Evolutionary conservation across 2,329 filamentous ascomycete genomes (phyloP).

Genomic region (Ceratocystis cacaofunesta): DNA sequence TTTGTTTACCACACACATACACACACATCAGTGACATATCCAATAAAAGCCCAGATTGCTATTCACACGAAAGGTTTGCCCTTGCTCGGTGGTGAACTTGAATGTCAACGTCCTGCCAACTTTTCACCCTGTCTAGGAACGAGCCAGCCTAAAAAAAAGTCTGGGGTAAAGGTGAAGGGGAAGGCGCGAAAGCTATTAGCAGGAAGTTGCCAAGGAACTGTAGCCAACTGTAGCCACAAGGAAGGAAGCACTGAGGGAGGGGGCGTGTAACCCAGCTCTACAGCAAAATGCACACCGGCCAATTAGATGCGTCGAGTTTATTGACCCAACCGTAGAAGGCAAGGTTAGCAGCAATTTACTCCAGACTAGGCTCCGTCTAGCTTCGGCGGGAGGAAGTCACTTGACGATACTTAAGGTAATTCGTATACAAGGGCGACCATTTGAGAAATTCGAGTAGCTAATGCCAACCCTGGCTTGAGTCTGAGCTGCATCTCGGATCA

Average conservation of each 20-base stretch:
- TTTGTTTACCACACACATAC: background rate
- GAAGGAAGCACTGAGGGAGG: conserved; percentile 8
- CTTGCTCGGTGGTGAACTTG: background rate
- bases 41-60: background rate
- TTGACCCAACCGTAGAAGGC: background rate
- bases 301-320: background rate
- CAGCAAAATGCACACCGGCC: background rate
- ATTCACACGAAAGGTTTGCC: background rate
- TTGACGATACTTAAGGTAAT: background rate
- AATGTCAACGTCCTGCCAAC: background rate
- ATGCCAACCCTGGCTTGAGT: background rate
- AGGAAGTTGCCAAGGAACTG: background rate
- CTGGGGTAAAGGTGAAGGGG: background rate
- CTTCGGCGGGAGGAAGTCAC: background rate
- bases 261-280: background rate
- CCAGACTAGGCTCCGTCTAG: background rate
- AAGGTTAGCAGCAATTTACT: background rate
- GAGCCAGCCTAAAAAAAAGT: background rate
- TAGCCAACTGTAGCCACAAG: background rate
- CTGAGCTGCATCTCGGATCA: background rate
- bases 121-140: background rate
- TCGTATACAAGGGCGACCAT: background rate
- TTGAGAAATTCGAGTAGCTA: background rate
- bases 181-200: conserved; percentile 1
- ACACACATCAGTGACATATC: background rate